A percentile compares a stretch with the other conserved stretches of the same genome.
Conservation (phyloP, 2,329 filamentous ascomycete genomes). For the Aureobasidium sp. region DNA sequence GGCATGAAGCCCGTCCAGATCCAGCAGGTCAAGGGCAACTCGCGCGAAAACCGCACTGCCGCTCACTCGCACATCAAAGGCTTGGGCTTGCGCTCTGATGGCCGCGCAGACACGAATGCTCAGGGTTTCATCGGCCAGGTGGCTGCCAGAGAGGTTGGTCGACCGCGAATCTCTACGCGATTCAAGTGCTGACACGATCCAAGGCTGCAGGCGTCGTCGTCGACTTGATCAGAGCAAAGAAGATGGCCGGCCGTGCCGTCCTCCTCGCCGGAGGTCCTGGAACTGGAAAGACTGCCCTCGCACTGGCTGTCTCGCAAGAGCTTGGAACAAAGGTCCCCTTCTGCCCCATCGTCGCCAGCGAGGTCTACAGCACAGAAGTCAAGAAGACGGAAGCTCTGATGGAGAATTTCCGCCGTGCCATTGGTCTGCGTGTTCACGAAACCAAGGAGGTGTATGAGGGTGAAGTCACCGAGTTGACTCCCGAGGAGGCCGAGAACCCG, state of each 20-base stretch:
- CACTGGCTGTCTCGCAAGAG: slow-evolving; percentile 92
- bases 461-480: slow-evolving; percentile 94
- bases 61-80: slow-evolving; percentile 98
- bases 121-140: slow-evolving; percentile 87
- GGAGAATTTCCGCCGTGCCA: slow-evolving; percentile 97
- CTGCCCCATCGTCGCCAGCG: slow-evolving; percentile 94
- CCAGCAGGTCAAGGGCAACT: slow-evolving; percentile 28
- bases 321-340: slow-evolving; percentile 97
- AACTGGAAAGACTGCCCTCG: slow-evolving; percentile 94
- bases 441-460: slow-evolving; percentile 99
- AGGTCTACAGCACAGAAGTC: slow-evolving; percentile 95
- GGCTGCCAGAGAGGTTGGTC: slow-evolving; percentile 62
- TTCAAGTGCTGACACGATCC: neutral
- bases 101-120: slow-evolving; percentile 70
- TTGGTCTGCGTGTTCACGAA: slow-evolving; percentile 93
- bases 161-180: neutral
- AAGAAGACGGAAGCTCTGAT: slow-evolving; percentile 99
- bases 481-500: slow-evolving; percentile 96
- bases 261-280: slow-evolving; percentile 89
- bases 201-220: slow-evolving; percentile 89
- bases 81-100: slow-evolving; percentile 78
- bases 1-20: slow-evolving; percentile 30
- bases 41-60: slow-evolving; percentile 87
- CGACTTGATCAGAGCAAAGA: slow-evolving; percentile 90
- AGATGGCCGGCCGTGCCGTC: slow-evolving; percentile 93